Evolutionary conservation across 352 stramenopile genomes (phyloP).

Genomic region (Phytophthora sansomeana): DNA sequence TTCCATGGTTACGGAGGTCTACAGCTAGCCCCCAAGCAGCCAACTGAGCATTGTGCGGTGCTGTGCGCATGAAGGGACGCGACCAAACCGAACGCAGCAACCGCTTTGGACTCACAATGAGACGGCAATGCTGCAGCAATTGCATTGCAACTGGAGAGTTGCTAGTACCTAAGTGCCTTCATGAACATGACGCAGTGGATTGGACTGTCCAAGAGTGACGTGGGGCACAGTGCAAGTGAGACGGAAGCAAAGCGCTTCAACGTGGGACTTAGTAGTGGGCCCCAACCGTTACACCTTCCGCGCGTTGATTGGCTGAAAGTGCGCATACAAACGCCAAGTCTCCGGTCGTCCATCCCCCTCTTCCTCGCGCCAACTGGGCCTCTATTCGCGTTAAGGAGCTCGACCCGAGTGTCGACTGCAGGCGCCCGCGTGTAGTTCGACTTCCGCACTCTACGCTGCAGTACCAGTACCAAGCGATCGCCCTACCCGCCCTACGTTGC

Average conservation of each 20-base stretch:
- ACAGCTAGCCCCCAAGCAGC: neutral
- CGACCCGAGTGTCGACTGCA: neutral
- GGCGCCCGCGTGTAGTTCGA: neutral
- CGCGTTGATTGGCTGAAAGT: neutral
- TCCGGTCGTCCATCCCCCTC: neutral
- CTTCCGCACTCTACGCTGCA: neutral
- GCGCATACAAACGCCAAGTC: neutral
- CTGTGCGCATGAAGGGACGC: neutral
- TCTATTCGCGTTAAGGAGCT: neutral
- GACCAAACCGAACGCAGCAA: neutral
- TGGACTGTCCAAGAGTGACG: neutral
- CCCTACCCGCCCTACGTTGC: neutral
- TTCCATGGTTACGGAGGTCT: conserved; percentile 2
- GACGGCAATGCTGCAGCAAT: neutral
- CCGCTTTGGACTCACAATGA: neutral
- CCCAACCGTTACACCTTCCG: neutral
- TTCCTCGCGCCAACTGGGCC: neutral
- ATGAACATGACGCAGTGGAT: neutral
- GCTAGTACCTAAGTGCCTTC: neutral
- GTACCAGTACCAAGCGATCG: neutral
- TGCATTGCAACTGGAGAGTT: too few species aligned
- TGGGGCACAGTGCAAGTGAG: neutral
- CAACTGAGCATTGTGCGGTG: neutral
- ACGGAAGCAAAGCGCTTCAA: conserved; percentile 7
- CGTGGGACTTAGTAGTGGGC: neutral